Evolutionary conservation across 2,329 filamentous ascomycete genomes (phyloP).

Genomic region (Peltaster fructicola): DNA sequence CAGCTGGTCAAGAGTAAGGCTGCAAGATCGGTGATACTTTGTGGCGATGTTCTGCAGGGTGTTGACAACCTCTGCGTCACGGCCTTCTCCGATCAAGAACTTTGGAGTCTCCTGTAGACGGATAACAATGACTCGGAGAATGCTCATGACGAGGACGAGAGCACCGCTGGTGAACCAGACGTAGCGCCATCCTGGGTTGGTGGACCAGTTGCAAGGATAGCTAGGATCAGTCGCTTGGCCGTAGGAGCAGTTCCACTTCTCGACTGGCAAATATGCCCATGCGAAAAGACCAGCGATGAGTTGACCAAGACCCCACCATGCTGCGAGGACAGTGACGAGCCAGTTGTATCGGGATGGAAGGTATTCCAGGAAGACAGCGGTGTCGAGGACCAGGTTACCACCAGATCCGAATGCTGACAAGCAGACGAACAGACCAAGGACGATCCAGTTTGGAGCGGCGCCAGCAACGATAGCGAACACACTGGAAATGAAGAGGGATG

Average conservation of each 20-base stretch:
- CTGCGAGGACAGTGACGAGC: conserved; percentile 45
- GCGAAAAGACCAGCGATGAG: conserved; percentile 35
- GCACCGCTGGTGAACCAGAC: conserved; percentile 36
- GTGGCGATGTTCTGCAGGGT: conserved; percentile 32
- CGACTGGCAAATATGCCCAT: conserved; percentile 35
- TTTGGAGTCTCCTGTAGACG: conserved; percentile 39
- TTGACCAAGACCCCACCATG: conserved; percentile 37
- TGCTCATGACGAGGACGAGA: conserved; percentile 36
- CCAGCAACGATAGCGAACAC: conserved; percentile 47
- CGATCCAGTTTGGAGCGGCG: conserved; percentile 47
- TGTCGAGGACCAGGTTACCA: conserved; percentile 46
- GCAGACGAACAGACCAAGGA: conserved; percentile 45
- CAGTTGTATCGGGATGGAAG: conserved; percentile 42
- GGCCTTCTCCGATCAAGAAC: conserved; percentile 36
- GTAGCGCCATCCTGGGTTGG: conserved; percentile 41
- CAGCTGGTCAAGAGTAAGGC: conserved; percentile 32
- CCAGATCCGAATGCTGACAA: conserved; percentile 47
- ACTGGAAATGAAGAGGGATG: conserved; percentile 45
- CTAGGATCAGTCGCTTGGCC: conserved; percentile 21
- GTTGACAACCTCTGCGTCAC: conserved; percentile 33
- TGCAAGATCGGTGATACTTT: conserved; percentile 36
- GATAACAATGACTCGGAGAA: conserved; percentile 36
- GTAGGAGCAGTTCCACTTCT: conserved; percentile 35
- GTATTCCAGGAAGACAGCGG: conserved; percentile 41
- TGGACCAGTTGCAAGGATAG: conserved; percentile 29